A percentile compares a stretch with the other conserved stretches of the same genome.
These are phyloP conservation scores for Leccinum disarticulatum DNA, from an alignment of 768 basidiomycete species.

Conservation along the genomic window DNA sequence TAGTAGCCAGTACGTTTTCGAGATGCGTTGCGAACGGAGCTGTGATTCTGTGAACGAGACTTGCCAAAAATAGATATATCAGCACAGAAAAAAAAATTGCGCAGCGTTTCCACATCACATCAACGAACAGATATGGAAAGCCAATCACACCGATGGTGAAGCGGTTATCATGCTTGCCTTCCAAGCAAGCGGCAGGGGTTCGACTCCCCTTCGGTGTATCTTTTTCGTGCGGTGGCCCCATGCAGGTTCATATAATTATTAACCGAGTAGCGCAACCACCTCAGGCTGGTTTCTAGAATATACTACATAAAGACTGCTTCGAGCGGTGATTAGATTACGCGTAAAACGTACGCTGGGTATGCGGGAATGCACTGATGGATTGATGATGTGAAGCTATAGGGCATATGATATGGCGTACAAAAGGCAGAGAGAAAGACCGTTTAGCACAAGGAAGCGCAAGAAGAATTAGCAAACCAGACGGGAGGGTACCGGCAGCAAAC, in stretches of 20 bases:
- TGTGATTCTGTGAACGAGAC: neutral
- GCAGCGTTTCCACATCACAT: constrained; percentile 1
- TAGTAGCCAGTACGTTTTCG: constrained; percentile 14
- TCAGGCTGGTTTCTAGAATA: neutral
- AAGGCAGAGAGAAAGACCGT: neutral
- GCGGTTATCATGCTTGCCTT: constrained; percentile 93
- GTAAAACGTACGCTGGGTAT: neutral
- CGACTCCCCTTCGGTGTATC: constrained; percentile 65
- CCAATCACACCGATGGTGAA: constrained; percentile 67
- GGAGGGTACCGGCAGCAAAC: neutral
- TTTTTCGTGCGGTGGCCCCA: neutral
- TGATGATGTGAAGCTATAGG: constrained; percentile 4
- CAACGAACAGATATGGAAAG: neutral
- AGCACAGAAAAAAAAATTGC: neutral
- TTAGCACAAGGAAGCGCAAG: constrained; percentile 13
- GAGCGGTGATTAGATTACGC: constrained; percentile 5
- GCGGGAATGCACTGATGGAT: neutral
- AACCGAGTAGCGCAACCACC: too few relatives aligned
- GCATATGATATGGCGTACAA: constrained; percentile 5
- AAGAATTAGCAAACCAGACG: constrained; percentile 8
- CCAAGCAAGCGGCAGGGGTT: constrained; percentile 78
- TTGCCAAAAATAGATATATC: neutral
- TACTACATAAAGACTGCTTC: constrained; percentile 10
- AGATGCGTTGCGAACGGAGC: constrained; percentile 23
- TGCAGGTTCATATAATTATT: neutral